These are phyloP conservation scores for Fusarium staphyleae DNA, from an alignment of 2,329 filamentous ascomycete genomes.

Conservation along the genomic window DNA sequence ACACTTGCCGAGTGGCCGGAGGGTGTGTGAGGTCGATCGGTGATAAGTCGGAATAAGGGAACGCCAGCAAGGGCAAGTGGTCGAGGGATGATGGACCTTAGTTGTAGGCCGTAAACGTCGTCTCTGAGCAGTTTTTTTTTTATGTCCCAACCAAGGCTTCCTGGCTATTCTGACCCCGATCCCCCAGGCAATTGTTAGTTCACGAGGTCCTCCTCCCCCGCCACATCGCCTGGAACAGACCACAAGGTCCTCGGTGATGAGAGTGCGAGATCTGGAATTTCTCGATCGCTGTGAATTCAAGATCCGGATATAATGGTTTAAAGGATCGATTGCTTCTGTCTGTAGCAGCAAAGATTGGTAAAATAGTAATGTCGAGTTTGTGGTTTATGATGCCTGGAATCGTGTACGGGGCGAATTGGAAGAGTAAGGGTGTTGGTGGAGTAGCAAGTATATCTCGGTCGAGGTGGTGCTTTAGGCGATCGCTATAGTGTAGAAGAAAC, in stretches of 20 bases:
- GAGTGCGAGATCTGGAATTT: conserved; percentile 30
- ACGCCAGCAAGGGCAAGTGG: conserved; percentile 17
- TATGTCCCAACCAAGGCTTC: conserved; percentile 12
- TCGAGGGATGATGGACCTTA: conserved; percentile 15
- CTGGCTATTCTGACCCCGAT: conserved; percentile 44
- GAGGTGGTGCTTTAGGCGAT: background rate
- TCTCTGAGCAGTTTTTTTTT: conserved; percentile 5
- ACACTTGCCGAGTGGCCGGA: conserved; percentile 1
- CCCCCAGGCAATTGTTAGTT: conserved; percentile 44
- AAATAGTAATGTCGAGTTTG: background rate
- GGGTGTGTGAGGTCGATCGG: background rate
- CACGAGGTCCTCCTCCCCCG: conserved; percentile 51
- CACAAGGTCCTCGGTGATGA: conserved; percentile 32
- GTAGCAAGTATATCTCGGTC: conserved; percentile 5
- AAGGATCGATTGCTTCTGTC: background rate
- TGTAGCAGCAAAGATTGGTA: background rate
- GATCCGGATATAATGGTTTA: background rate
- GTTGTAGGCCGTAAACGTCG: conserved; percentile 23
- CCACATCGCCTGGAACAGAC: conserved; percentile 54
- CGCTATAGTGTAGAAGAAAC: background rate
- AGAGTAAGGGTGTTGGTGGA: conserved; percentile 1
- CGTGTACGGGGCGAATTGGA: conserved; percentile 7
- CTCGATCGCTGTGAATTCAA: conserved; percentile 2
- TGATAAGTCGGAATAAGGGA: conserved; percentile 6
- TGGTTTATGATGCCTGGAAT: conserved; percentile 1